A percentile compares a stretch with the other conserved stretches of the same genome.
These are phyloP conservation scores for Datisca glomerata DNA, from an alignment of 306 rosid genomes.

Conservation along the genomic window DNA sequence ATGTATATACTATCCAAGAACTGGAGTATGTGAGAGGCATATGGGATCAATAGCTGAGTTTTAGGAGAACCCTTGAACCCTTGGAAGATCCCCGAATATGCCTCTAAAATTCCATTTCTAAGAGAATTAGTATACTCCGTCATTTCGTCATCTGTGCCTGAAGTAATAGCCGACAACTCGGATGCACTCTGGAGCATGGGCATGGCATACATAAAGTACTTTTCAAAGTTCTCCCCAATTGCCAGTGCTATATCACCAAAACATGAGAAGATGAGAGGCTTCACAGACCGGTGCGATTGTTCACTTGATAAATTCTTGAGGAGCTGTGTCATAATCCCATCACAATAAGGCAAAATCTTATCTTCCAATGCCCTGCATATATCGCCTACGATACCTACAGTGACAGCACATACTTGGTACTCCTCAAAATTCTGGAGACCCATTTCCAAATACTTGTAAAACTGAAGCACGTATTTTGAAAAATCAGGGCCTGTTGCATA, in stretches of 20 bases:
- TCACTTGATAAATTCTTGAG: slow-evolving; percentile 86
- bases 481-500: slow-evolving; percentile 71
- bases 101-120: slow-evolving; percentile 92
- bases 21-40: slow-evolving; percentile 74
- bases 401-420: slow-evolving; percentile 90
- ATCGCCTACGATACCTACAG: slow-evolving; percentile 94
- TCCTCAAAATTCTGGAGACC: slow-evolving; percentile 97
- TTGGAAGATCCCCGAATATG: slow-evolving; percentile 87
- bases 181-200: slow-evolving; percentile 99
- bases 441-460: slow-evolving; percentile 71
- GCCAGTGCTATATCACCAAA: slow-evolving; percentile 96
- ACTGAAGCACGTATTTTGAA: slow-evolving; percentile 72
- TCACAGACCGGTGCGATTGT: slow-evolving; percentile 87
- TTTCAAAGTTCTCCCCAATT: slow-evolving; percentile 84
- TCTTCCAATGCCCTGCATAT: slow-evolving; percentile 88
- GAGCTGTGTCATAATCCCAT: slow-evolving; percentile 89
- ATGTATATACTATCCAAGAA: slow-evolving; percentile 78
- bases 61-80: slow-evolving; percentile 87
- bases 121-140: slow-evolving; percentile 80
- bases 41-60: slow-evolving; percentile 80
- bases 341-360: slow-evolving; percentile 70
- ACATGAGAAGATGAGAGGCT: slow-evolving; percentile 93
- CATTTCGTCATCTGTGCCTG: slow-evolving; percentile 78
- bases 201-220: slow-evolving; percentile 83
- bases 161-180: slow-evolving; percentile 64